Percentiles rank a stretch among this genome's conserved stretches.
phyloP scores from a whole-genome alignment of 164 flowering plant species.

The Cinnamomum chago region DNA sequence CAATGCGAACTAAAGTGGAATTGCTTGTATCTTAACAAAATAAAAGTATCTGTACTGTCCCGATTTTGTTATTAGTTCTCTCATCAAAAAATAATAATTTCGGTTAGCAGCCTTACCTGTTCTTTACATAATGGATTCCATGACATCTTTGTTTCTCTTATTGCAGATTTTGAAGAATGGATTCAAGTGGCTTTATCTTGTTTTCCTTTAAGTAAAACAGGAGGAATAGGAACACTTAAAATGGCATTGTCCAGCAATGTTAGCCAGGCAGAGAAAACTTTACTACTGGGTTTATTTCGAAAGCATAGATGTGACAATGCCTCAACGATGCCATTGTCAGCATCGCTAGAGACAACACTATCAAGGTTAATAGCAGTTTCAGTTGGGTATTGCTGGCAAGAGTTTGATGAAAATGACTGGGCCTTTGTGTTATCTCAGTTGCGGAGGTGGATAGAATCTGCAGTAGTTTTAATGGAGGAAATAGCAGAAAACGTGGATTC shows the following conservation, averaged over 20 bases:
- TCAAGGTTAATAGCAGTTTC: conserved; percentile 61
- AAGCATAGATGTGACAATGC: conserved; percentile 49
- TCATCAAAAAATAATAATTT: not conserved
- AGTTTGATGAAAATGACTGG: conserved; percentile 88
- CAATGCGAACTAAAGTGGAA: not conserved
- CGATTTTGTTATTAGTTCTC: not conserved
- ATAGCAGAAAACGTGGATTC: conserved; percentile 63
- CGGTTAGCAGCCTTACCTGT: not conserved
- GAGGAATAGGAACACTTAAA: conserved; percentile 32
- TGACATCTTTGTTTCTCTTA: conserved; percentile 3
- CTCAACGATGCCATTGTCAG: conserved; percentile 8
- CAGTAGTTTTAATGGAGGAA: conserved; percentile 80
- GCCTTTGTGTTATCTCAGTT: conserved; percentile 49
- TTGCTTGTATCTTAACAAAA: not conserved
- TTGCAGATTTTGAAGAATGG: conserved; percentile 80
- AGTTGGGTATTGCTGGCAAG: conserved; percentile 76
- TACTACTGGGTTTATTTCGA: conserved; percentile 60
- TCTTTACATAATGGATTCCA: not conserved
- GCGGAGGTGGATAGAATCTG: conserved; percentile 69
- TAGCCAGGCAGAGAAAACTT: conserved; percentile 42
- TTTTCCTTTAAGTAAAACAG: conserved; percentile 49
- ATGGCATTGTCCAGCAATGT: conserved; percentile 36
- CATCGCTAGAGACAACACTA: conserved; percentile 40
- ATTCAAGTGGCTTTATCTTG: conserved; percentile 70
- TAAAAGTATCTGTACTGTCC: not conserved